phyloP scores from a whole-genome alignment of 2,329 filamentous ascomycete species.

The Septoria petroselini region DNA sequence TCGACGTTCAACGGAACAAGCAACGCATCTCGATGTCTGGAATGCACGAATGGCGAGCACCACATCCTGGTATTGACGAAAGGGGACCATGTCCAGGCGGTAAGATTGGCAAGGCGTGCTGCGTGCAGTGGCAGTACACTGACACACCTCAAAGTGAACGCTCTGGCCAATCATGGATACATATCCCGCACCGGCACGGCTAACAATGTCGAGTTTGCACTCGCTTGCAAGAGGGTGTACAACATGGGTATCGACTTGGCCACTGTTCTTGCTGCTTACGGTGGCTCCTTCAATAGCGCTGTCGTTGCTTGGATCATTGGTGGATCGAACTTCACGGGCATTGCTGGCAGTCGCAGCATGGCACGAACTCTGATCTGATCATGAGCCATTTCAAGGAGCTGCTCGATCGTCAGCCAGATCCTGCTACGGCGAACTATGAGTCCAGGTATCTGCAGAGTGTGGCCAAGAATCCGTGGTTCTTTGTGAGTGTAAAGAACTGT shows the following conservation, averaged over 20 bases:
- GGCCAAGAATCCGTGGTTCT: slow-evolving; percentile 25
- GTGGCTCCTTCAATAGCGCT: slow-evolving; percentile 23
- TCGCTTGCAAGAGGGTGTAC: slow-evolving; percentile 30
- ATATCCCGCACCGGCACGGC: slow-evolving; percentile 25
- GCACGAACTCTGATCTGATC: slow-evolving; percentile 18
- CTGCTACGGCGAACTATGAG: slow-evolving; percentile 31
- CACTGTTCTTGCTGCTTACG: slow-evolving; percentile 19
- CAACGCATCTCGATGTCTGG: neutral
- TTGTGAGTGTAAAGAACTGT: neutral
- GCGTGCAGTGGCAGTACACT: too few species aligned
- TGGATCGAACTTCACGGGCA: slow-evolving; percentile 18
- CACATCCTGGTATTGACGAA: slow-evolving; percentile 13
- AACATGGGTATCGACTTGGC: slow-evolving; percentile 32
- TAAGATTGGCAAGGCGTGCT: too few species aligned
- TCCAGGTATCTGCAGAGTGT: neutral
- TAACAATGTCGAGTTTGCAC: slow-evolving; percentile 37
- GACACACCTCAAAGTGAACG: too few species aligned
- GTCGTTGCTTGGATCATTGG: slow-evolving; percentile 19
- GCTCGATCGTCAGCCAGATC: slow-evolving; percentile 25
- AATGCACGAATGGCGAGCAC: neutral
- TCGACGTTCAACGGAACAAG: neutral
- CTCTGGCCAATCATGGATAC: slow-evolving; percentile 19
- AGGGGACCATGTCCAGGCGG: slow-evolving; percentile 23
- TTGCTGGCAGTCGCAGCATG: slow-evolving; percentile 32
- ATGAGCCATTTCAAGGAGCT: slow-evolving; percentile 26